Evolutionary conservation across 768 basidiomycete species (phyloP).

Genomic region (Russula foetens): DNA sequence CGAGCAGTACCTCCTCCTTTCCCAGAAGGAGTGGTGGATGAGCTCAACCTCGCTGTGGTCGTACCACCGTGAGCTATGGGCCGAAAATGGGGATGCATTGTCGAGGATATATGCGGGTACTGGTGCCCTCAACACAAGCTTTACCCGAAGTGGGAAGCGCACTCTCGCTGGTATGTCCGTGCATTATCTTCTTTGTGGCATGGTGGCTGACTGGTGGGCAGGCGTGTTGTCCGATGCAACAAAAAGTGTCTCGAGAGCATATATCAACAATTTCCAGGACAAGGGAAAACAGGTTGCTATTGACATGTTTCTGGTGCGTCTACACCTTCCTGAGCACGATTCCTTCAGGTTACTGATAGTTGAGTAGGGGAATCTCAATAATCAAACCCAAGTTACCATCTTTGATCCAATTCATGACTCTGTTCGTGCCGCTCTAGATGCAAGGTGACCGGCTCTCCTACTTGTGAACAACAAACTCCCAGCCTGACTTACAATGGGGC

Average conservation of each 20-base stretch:
- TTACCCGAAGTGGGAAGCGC: conserved; percentile 90
- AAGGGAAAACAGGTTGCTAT: conserved; percentile 90
- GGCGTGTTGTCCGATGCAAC: conserved; percentile 94
- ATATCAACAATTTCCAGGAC: conserved; percentile 97
- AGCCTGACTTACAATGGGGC: background rate
- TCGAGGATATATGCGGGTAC: conserved; percentile 93
- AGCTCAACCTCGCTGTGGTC: conserved; percentile 66
- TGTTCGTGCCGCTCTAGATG: conserved; percentile 60
- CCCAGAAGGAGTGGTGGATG: conserved; percentile 72
- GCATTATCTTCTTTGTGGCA: background rate
- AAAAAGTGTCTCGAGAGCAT: conserved; percentile 91
- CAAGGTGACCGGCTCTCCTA: conserved; percentile 42
- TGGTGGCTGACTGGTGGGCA: conserved; percentile 19
- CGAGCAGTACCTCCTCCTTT: conserved; percentile 73
- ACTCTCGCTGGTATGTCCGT: conserved; percentile 63
- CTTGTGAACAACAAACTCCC: background rate
- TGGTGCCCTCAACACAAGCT: conserved; percentile 90
- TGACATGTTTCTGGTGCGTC: conserved; percentile 84
- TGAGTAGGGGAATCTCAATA: conserved; percentile 86
- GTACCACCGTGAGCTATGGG: conserved; percentile 91
- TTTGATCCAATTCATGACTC: conserved; percentile 93
- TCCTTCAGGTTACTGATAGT: background rate
- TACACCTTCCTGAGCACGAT: background rate
- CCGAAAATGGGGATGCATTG: conserved; percentile 90
- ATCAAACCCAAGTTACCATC: conserved; percentile 80